These are phyloP conservation scores for Paraglomus occultum DNA, from an alignment of 192 early-diverging fungal genomes.

Conservation along the genomic window DNA sequence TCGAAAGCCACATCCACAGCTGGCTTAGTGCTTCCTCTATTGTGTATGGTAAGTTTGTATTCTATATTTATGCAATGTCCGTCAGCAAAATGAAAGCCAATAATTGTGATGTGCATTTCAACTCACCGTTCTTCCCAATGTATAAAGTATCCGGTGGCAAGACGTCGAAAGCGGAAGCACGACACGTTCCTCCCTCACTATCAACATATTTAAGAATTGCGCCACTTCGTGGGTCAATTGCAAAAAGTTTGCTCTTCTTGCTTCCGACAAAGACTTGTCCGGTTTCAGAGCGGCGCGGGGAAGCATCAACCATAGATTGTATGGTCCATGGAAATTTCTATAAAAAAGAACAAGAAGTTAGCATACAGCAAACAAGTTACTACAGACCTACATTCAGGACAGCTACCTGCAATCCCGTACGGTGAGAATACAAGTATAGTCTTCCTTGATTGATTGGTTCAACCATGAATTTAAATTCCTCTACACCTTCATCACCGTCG, in stretches of 20 bases:
- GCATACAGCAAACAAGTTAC: background rate
- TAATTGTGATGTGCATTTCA: background rate
- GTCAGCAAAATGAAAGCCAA: conserved; percentile 5
- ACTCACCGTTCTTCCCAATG: conserved; percentile 43
- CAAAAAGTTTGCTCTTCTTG: conserved; percentile 65
- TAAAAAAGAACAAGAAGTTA: background rate
- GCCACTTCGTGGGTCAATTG: conserved; percentile 68
- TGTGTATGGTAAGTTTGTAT: conserved; percentile 60
- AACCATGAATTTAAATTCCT: conserved; percentile 64
- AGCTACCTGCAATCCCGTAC: conserved; percentile 56
- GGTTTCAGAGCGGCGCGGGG: conserved; percentile 51
- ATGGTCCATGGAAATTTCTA: conserved; percentile 68
- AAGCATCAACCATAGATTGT: conserved; percentile 64
- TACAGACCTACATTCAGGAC: background rate
- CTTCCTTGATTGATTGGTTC: conserved; percentile 71
- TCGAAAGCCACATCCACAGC: conserved; percentile 40
- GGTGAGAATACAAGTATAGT: conserved; percentile 59
- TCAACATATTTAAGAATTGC: conserved; percentile 59
- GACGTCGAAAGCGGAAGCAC: conserved; percentile 15
- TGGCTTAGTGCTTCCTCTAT: conserved; percentile 36
- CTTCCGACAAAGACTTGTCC: conserved; percentile 64
- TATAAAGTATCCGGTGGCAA: conserved; percentile 38
- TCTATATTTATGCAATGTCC: conserved; percentile 33
- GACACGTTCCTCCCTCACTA: conserved; percentile 35
- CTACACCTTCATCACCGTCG: conserved; percentile 20